phyloP scores from a whole-genome alignment of 116 monocot genomes.

The Posidonia oceanica region DNA sequence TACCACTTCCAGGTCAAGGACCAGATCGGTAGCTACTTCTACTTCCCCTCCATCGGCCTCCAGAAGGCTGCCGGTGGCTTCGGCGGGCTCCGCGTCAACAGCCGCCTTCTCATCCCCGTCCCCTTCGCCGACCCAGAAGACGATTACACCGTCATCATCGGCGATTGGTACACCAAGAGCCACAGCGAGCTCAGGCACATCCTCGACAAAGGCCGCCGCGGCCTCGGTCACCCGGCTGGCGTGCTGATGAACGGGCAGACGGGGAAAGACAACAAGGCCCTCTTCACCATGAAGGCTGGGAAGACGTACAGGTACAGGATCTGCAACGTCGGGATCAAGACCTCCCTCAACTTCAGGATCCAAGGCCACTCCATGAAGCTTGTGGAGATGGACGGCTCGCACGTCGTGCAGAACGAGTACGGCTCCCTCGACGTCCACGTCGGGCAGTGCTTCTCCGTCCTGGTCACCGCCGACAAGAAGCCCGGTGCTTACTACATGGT shows the following conservation, averaged over 20 bases:
- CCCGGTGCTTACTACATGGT: slow-evolving; percentile 21
- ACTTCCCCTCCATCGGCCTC: slow-evolving; percentile 51
- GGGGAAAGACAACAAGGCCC: slow-evolving; percentile 12
- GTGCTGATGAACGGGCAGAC: slow-evolving; percentile 32
- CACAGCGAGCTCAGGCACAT: slow-evolving; percentile 18
- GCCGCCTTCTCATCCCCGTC: slow-evolving; percentile 64
- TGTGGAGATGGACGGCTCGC: slow-evolving; percentile 80
- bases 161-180: slow-evolving; percentile 55
- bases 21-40: slow-evolving; percentile 66
- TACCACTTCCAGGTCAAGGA: slow-evolving; percentile 73
- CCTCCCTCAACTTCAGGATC: slow-evolving; percentile 69
- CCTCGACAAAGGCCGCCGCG: slow-evolving; percentile 24
- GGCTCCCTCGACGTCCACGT: slow-evolving; percentile 66
- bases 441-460: slow-evolving; percentile 71
- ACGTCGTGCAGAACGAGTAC: slow-evolving; percentile 61
- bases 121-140: slow-evolving; percentile 54
- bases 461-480: slow-evolving; percentile 18
- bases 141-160: slow-evolving; percentile 51
- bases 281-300: slow-evolving; percentile 38
- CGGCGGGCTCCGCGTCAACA: slow-evolving; percentile 48
- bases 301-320: slow-evolving; percentile 21
- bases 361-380: slow-evolving; percentile 64
- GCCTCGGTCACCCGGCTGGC: slow-evolving; percentile 16
- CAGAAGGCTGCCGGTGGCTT: slow-evolving; percentile 64
- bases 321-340: slow-evolving; percentile 27